Conservation (phyloP, 768 basidiomycete species). For the Dentipellis fragilis region DNA sequence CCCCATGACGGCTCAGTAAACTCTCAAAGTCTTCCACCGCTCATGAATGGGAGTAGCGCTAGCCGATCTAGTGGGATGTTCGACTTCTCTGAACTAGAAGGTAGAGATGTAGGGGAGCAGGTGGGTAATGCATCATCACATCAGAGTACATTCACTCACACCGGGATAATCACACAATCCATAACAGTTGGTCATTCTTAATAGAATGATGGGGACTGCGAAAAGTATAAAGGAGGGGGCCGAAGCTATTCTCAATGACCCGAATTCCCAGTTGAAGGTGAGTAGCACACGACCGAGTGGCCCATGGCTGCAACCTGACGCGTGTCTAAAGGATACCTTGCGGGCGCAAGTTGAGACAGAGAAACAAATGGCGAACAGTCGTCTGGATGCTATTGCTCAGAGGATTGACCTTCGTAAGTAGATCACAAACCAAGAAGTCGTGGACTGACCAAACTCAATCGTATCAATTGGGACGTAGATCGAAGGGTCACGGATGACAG, state of each 20-base stretch:
- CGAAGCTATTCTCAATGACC: constrained; percentile 7
- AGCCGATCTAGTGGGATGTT: constrained; percentile 1
- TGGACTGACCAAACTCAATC: background rate
- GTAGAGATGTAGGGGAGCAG: constrained; percentile 10
- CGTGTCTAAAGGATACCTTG: constrained; percentile 2
- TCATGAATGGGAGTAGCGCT: background rate
- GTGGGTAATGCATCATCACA: constrained; percentile 1
- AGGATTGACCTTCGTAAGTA: constrained; percentile 10
- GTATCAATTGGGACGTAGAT: constrained; percentile 1
- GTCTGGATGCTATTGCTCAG: constrained; percentile 11
- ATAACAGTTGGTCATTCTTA: constrained; percentile 7
- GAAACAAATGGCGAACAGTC: constrained; percentile 7
- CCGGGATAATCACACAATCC: background rate
- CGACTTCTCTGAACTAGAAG: constrained; percentile 10
- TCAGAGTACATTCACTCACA: background rate
- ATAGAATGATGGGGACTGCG: constrained; percentile 11
- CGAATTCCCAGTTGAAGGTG: constrained; percentile 8
- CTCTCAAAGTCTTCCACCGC: background rate
- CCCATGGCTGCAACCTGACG: background rate
- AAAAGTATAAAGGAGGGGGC: constrained; percentile 14
- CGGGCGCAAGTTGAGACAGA: constrained; percentile 14
- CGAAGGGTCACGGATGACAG: constrained; percentile 11
- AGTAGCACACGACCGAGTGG: background rate
- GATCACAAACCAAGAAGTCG: background rate
- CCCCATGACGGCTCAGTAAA: background rate